Percentiles rank a stretch among this genome's conserved stretches.
Evolutionary conservation across 2,329 filamentous ascomycete genomes (phyloP).

Genomic region (Hortaea werneckii): DNA sequence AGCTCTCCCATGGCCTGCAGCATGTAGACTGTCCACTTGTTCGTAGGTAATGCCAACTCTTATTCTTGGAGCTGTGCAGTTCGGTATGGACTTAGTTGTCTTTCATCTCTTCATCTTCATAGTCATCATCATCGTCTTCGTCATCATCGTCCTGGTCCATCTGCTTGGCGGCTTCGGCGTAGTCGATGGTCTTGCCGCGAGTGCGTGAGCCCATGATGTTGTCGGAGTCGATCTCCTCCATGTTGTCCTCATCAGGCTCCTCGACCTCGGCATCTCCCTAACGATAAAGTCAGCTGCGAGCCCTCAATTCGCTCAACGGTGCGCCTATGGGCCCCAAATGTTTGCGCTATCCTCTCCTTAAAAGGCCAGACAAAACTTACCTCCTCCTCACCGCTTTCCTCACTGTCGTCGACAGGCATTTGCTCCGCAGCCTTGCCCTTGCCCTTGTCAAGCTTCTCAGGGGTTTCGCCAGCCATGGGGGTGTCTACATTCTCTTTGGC

Average conservation of each 20-base stretch:
- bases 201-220: constrained; percentile 85
- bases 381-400: constrained; percentile 37
- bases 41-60: too few relatives aligned
- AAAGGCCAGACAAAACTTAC: constrained; percentile 4
- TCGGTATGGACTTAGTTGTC: constrained; percentile 35
- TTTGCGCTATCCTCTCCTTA: too few relatives aligned
- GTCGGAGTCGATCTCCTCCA: constrained; percentile 81
- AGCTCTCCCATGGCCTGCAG: too few relatives aligned
- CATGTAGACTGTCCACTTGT: too few relatives aligned
- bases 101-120: constrained; percentile 55
- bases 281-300: neutral
- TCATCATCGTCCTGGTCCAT: constrained; percentile 65
- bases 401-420: constrained; percentile 58
- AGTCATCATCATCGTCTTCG: constrained; percentile 62
- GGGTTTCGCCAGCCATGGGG: constrained; percentile 28
- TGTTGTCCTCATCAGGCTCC: constrained; percentile 67
- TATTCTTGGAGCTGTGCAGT: too few relatives aligned
- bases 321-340: too few relatives aligned
- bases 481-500: constrained; percentile 18
- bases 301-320: too few relatives aligned
- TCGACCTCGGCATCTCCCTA: constrained; percentile 38
- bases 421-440: constrained; percentile 73
- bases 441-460: constrained; percentile 55
- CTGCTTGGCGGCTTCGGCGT: constrained; percentile 77
- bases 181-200: constrained; percentile 86